Conservation (phyloP, 345 rosid species). For the Gossypium raimondii region DNA sequence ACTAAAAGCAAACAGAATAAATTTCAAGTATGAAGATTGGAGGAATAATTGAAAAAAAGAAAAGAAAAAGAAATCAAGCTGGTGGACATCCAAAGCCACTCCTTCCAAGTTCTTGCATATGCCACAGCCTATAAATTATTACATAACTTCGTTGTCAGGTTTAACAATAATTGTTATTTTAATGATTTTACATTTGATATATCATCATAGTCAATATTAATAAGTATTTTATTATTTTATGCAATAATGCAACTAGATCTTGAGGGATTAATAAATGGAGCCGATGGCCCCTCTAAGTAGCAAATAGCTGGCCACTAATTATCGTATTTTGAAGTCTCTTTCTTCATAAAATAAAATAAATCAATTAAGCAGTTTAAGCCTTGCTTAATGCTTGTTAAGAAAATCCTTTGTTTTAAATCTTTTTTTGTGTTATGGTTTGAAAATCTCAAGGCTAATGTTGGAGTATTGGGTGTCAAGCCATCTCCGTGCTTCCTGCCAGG, state of each 20-base stretch:
- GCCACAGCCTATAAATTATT: no score
- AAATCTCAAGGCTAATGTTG: slow-evolving; percentile 21
- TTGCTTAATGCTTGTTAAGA: background rate
- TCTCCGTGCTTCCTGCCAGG: slow-evolving; percentile 26
- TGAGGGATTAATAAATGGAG: slow-evolving; percentile 20
- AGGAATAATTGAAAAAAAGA: no score
- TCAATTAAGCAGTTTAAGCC: background rate
- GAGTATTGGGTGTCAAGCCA: slow-evolving; percentile 24
- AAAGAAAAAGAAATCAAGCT: no score
- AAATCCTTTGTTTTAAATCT: background rate
- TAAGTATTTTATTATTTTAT: background rate
- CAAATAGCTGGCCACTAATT: slow-evolving; percentile 8
- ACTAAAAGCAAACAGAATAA: no score
- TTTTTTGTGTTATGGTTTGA: background rate
- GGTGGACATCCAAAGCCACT: no score
- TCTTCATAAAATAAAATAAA: background rate
- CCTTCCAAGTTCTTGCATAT: no score
- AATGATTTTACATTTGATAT: background rate
- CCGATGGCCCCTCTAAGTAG: slow-evolving; percentile 13
- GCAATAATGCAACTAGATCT: slow-evolving; percentile 19
- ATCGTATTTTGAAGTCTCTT: background rate
- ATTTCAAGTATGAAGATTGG: no score
- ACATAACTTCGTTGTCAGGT: no score
- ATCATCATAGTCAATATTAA: no score
- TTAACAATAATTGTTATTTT: no score